Evolutionary conservation across 179 eudicot genomes (phyloP), one percentile per base, ranked within the genome.

Genomic region (Corrigiola litoralis): DNA sequence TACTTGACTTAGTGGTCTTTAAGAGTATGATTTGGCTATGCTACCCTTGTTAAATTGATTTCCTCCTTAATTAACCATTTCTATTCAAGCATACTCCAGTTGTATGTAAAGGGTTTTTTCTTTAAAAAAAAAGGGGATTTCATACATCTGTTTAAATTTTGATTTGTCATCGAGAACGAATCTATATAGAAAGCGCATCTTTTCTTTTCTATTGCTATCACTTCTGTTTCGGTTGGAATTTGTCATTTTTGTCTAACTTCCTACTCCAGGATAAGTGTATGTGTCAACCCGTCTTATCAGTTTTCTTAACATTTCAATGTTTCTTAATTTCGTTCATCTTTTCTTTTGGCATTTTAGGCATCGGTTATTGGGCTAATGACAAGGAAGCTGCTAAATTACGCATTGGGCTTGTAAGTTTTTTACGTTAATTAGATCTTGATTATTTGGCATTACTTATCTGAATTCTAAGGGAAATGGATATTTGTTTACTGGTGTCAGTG

Each of bases 341-440:
- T 66, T 58, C 16, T 49, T 58, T 42, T 73, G 21, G 53, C 44
- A 31, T 73, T 68, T 55, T 76, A 92, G 98, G 87, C 51, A 36
- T 76, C 58, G 58, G 84, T 31, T 33, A 58, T 52, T 89, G 91
- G 90, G 84, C 71, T 40, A 79, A 75, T 87, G 95, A 85, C 86
- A 84, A 81, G 72, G 95, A 92, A 63, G 95, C 92, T 58, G 66
- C 74, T 65, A 67, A 68, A 68, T 79, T 92, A 77, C 94, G 96
- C 73, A 25, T 92, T 73, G 92, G 98, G 72, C 81, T 77, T 82
- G 96, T 92, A 87, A 53, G 90, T 78, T 61, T 42, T 52, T 57
- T 48, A 18, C 20, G 24, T 23, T 60, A 18, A 44, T 59, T 61
- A 27, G 12, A 25, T 64, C 40, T n/a, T 21, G 56, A 20, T 37